Conservation (phyloP, 192 early-diverging fungal genomes). For the Rhizoclosmatium globosum region DNA sequence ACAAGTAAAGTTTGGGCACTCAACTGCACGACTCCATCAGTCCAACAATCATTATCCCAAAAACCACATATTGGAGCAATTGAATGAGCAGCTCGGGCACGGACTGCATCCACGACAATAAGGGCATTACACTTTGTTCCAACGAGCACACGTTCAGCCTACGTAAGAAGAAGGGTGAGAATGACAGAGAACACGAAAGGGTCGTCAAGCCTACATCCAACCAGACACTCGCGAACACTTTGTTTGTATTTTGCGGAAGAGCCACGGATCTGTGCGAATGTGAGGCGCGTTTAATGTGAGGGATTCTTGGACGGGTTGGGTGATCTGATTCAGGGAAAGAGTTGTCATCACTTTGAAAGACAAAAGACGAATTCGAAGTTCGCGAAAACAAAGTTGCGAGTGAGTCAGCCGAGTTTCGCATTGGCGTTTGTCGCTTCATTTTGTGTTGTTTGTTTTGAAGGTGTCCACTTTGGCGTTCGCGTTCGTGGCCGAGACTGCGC, state of each 20-base stretch:
- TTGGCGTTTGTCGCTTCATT: no score
- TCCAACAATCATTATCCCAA: not conserved
- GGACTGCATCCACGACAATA: not conserved
- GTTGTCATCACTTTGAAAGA: not conserved
- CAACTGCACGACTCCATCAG: not conserved
- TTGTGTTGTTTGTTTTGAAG: no score
- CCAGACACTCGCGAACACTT: slow-evolving; percentile 5
- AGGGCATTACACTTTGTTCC: slow-evolving; percentile 8
- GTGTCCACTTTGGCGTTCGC: no score
- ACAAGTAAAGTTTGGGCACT: not conserved
- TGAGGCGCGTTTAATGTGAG: not conserved
- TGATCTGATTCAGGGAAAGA: not conserved
- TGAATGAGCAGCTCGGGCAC: not conserved
- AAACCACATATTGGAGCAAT: slow-evolving; percentile 12
- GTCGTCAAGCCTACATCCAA: not conserved
- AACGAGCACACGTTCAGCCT: not conserved
- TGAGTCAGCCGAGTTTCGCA: not conserved
- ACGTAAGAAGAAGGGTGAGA: no score
- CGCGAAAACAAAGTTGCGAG: not conserved
- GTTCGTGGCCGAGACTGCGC: no score
- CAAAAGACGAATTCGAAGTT: not conserved
- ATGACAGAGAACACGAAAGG: no score
- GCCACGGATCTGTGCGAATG: not conserved
- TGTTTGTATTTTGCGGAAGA: not conserved
- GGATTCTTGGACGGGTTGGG: not conserved